Evolutionary conservation across 2,329 filamentous ascomycete genomes (phyloP).

Genomic region (Calonectria naviculata): DNA sequence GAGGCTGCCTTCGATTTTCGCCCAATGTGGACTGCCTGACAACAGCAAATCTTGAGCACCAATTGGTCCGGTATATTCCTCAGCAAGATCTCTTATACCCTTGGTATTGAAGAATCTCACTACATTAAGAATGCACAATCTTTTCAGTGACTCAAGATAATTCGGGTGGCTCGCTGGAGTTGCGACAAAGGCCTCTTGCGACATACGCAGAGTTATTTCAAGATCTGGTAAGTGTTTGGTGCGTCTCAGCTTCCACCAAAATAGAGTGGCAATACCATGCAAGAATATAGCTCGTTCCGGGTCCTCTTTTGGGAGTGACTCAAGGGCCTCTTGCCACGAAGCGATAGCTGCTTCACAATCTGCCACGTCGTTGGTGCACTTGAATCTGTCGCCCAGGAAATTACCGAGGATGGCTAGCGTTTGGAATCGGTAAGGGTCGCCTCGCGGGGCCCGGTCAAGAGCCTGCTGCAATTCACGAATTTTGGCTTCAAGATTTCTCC

Average conservation of each 20-base stretch:
- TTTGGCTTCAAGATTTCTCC: neutral
- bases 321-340: neutral
- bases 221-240: neutral
- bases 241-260: neutral
- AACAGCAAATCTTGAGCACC: no score
- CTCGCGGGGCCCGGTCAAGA: neutral
- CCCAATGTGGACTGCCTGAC: no score
- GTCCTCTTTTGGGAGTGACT: neutral
- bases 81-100: no score
- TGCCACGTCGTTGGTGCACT: neutral
- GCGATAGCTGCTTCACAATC: neutral
- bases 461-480: neutral
- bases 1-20: no score
- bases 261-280: neutral
- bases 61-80: no score
- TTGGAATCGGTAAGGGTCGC: neutral
- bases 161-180: no score
- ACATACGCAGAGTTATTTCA: neutral
- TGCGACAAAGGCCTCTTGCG: neutral
- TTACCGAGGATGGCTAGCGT: neutral
- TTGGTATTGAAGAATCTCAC: no score
- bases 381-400: neutral
- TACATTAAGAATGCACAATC: no score
- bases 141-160: no score
- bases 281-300: neutral